These are phyloP conservation scores for Myxozyma monticola DNA, from an alignment of 805 yeast genomes.

Conservation along the genomic window DNA sequence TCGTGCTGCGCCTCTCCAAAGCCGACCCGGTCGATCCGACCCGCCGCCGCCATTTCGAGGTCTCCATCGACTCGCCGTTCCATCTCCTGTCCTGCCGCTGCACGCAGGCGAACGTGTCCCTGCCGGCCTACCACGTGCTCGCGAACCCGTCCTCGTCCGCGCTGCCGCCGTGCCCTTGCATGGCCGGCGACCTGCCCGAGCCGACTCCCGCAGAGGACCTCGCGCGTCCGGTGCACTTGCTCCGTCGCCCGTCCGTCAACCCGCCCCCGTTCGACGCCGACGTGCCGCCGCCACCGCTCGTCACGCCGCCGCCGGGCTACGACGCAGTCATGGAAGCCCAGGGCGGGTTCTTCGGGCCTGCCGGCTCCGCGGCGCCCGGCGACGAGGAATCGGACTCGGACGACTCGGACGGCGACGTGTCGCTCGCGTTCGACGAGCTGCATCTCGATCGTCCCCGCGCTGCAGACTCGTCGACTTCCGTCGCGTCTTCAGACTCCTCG, in stretches of 20 bases:
- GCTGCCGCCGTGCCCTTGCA: slow-evolving; percentile 31
- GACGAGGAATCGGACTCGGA: slow-evolving; percentile 17
- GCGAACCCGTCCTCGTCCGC: slow-evolving; percentile 55
- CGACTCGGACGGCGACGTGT: slow-evolving; percentile 18
- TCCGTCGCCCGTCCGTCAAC: slow-evolving; percentile 55
- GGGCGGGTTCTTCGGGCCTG: slow-evolving; percentile 19
- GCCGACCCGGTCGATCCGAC: slow-evolving; percentile 48
- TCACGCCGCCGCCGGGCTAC: slow-evolving; percentile 48
- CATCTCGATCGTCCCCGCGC: slow-evolving; percentile 2
- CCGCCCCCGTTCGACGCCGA: slow-evolving; percentile 66
- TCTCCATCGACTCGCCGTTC: slow-evolving; percentile 91
- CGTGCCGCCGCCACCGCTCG: slow-evolving; percentile 41
- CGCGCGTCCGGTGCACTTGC: slow-evolving; percentile 54
- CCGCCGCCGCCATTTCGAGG: slow-evolving; percentile 88
- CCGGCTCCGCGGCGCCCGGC: background rate
- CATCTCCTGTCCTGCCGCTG: slow-evolving; percentile 75
- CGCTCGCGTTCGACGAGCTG: slow-evolving; percentile 18
- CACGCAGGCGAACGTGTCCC: slow-evolving; percentile 39
- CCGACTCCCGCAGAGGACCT: slow-evolving; percentile 5
- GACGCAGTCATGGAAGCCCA: slow-evolving; percentile 44
- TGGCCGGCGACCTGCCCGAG: background rate
- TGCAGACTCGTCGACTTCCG: background rate
- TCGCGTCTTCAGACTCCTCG: slow-evolving; percentile 7
- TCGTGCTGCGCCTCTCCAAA: slow-evolving; percentile 76
- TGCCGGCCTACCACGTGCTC: slow-evolving; percentile 43